Base-by-base conservation (phyloP, 2,329 filamentous ascomycete species). In the Fusarium papillatum region DNA sequence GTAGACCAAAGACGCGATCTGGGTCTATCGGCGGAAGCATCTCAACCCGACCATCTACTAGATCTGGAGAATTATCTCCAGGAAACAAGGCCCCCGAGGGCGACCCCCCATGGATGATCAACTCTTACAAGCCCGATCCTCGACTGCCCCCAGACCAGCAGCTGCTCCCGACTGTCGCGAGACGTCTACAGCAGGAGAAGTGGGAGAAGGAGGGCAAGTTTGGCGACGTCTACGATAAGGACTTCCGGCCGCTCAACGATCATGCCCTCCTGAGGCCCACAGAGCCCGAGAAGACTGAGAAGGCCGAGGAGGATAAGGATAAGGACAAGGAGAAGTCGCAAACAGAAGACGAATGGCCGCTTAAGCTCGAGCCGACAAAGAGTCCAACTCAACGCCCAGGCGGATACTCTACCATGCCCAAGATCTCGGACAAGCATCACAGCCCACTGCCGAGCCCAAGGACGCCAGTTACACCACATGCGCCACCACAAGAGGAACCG, bases 111-210 rank as follows among this genome's bases (percentile, higher is more conserved):
- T 99, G 97, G 97, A 91, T 98, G 85, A 91, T 97, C 57, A 95
- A 94, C 26, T 95, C 98, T 85, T 99, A 98, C 84, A 98, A 97
- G 81, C 97, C 97, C 1, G 97, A 99, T 82, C 97, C 97, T 36
- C 93, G 95, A 72, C 88, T 99, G 39, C 97, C 97, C 8, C 97
- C 95, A 0, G 97, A 99, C 73, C 95, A 99, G 83, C 97, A 99
- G 82, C 92, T 99, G 65, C 91, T 99, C 14, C 97, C 97, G 1
- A 98, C 97, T 0, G 95, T 98, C 74, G 97, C 97, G 16, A 95
- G 94, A 80, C 91, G 95, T 68, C 89, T 98, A 83, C 95, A 97
- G 83, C 96, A 98, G 85, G 95, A 98, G 83, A 95, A 96, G 83
- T 98, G 95, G 96, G 95, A 97, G 84, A 94, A 93, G 78, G 95